phyloP scores from a whole-genome alignment of 2,329 filamentous ascomycete species.

The Cladosporium sp. region DNA sequence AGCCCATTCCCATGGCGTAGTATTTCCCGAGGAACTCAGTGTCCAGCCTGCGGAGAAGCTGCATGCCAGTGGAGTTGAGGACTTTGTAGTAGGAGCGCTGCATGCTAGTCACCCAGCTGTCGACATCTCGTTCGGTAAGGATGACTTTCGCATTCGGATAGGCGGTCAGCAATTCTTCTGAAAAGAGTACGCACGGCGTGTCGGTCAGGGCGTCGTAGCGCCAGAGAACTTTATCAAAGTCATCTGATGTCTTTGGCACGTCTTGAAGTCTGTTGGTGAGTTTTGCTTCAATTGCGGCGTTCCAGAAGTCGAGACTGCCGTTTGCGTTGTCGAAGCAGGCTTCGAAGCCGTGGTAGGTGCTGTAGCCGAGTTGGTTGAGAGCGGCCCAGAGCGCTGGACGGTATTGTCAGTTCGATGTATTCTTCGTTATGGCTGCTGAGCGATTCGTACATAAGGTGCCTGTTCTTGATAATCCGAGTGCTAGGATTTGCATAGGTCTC shows the following conservation, averaged over 20 bases:
- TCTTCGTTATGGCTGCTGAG: background rate
- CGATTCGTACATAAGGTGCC: background rate
- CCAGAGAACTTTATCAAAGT: constrained; percentile 17
- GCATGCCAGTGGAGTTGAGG: background rate
- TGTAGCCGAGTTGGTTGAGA: constrained; percentile 2
- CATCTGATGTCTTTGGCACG: background rate
- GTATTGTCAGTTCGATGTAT: background rate
- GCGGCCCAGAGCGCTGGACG: background rate
- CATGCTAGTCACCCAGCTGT: constrained; percentile 14
- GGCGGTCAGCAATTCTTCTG: constrained; percentile 16
- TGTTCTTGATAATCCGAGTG: background rate
- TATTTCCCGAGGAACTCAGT: background rate
- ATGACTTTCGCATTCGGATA: constrained; percentile 21
- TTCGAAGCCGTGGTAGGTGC: constrained; percentile 15
- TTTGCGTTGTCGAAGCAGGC: constrained; percentile 14
- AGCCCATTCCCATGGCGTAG: background rate
- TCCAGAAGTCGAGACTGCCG: constrained; percentile 1
- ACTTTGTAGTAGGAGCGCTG: background rate
- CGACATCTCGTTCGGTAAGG: constrained; percentile 18
- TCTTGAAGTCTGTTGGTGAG: background rate
- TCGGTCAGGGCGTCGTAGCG: constrained; percentile 19
- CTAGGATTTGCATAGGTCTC: background rate
- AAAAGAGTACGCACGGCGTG: constrained; percentile 13
- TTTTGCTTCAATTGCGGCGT: background rate
- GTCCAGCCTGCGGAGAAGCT: background rate